phyloP scores from a whole-genome alignment of 768 basidiomycete genomes.

The Lactarius deliciosus region DNA sequence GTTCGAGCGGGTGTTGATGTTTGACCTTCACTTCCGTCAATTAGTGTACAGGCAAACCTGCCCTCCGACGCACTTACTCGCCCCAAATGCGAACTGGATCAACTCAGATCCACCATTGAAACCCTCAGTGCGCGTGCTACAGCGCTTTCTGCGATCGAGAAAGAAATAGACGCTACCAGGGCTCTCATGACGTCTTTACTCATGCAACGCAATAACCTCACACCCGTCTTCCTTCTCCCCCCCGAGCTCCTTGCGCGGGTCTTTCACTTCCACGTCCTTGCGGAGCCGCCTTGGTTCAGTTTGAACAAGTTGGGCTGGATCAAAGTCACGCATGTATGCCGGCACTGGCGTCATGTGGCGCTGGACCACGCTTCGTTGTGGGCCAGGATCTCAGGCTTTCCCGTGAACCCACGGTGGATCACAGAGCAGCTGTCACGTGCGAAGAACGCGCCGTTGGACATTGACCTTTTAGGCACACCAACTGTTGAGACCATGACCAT shows the following conservation, averaged over 20 bases:
- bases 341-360: conserved; percentile 24
- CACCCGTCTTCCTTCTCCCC: conserved; percentile 13
- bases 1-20: neutral
- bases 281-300: neutral
- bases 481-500: neutral
- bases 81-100: neutral
- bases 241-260: conserved; percentile 23
- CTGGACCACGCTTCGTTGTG: conserved; percentile 17
- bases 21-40: neutral
- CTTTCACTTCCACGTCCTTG: conserved; percentile 6
- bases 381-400: conserved; percentile 6
- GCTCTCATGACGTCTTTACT: neutral
- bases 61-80: neutral
- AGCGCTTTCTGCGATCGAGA: conserved; percentile 4
- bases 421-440: conserved; percentile 14
- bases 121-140: neutral
- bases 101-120: neutral
- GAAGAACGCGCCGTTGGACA: conserved; percentile 6
- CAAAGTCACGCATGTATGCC: conserved; percentile 24
- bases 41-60: neutral
- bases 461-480: neutral
- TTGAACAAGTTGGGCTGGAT: conserved; percentile 17
- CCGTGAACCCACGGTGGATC: neutral
- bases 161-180: conserved; percentile 8
- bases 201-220: conserved; percentile 15